phyloP scores from a whole-genome alignment of 352 stramenopile species.

The Globisporangium cystogenes region DNA sequence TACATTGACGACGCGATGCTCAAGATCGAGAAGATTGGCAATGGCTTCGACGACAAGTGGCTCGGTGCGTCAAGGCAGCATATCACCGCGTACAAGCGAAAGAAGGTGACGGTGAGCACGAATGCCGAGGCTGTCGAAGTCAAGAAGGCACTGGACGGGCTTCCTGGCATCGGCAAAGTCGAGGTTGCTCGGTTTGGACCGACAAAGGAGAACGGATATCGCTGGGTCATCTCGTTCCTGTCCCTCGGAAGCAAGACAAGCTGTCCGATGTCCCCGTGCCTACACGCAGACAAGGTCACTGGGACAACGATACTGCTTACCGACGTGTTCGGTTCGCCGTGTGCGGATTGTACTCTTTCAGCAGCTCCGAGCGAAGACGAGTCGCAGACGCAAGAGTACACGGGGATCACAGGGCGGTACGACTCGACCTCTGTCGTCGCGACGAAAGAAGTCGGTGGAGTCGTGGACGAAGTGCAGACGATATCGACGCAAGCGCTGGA shows the following conservation, averaged over 20 bases:
- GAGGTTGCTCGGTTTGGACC: constrained; percentile 53
- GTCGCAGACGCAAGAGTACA: constrained; percentile 18
- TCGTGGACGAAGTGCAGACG: constrained; percentile 59
- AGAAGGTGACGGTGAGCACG: constrained; percentile 51
- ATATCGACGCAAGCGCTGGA: constrained; percentile 33
- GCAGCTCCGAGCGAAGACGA: constrained; percentile 34
- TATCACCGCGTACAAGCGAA: constrained; percentile 59
- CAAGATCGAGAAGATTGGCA: constrained; percentile 25
- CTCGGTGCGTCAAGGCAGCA: constrained; percentile 25
- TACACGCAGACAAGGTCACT: constrained; percentile 46
- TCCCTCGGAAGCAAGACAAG: constrained; percentile 44
- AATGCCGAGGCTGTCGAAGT: constrained; percentile 52
- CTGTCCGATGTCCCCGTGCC: constrained; percentile 51
- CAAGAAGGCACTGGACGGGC: constrained; percentile 28
- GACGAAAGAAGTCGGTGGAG: constrained; percentile 45
- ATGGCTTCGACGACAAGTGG: constrained; percentile 26
- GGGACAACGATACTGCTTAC: constrained; percentile 24
- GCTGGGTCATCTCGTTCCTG: constrained; percentile 65
- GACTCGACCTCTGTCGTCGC: constrained; percentile 32
- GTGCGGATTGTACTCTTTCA: constrained; percentile 34
- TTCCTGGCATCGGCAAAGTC: constrained; percentile 52
- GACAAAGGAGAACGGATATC: constrained; percentile 48
- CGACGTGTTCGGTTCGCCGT: constrained; percentile 40
- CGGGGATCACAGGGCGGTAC: constrained; percentile 41
- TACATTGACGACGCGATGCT: constrained; percentile 22